Percentiles rank a stretch among this genome's conserved stretches.
Conservation (phyloP, 192 early-diverging fungal species). For the Backusella australiensis region DNA sequence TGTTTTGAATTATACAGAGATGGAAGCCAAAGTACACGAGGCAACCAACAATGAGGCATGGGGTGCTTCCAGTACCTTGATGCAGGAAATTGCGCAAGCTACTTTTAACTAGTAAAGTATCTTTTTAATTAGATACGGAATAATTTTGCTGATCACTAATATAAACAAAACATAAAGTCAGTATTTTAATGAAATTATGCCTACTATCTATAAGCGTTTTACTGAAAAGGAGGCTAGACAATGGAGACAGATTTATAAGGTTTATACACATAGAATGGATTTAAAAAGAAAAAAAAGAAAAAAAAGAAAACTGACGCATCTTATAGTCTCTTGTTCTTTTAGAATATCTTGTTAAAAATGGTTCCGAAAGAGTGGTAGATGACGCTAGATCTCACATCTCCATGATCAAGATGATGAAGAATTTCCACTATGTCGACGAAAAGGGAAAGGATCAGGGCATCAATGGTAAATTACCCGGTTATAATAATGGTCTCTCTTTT, state of each 20-base stretch:
- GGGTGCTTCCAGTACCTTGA: slow-evolving; percentile 90
- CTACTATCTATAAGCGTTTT: slow-evolving; percentile 84
- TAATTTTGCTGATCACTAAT: neutral
- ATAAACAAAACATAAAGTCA: slow-evolving; percentile 48
- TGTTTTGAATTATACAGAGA: slow-evolving; percentile 92
- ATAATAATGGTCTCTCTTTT: neutral
- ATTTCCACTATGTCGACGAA: slow-evolving; percentile 88
- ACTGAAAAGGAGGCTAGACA: slow-evolving; percentile 78
- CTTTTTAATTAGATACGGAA: neutral
- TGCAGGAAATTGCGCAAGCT: slow-evolving; percentile 90
- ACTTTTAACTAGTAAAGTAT: slow-evolving; percentile 73
- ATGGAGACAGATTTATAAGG: slow-evolving; percentile 98
- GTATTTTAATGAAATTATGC: slow-evolving; percentile 95
- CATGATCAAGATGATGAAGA: slow-evolving; percentile 84
- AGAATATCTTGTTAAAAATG: slow-evolving; percentile 95
- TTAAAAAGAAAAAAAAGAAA: neutral
- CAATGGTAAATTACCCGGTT: slow-evolving; percentile 62
- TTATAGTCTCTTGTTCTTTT: slow-evolving; percentile 80
- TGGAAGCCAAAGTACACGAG: slow-evolving; percentile 88
- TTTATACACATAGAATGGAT: slow-evolving; percentile 14
- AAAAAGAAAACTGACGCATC: neutral
- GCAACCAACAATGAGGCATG: slow-evolving; percentile 93
- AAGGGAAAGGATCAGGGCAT: slow-evolving; percentile 97
- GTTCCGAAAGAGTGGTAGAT: slow-evolving; percentile 90
- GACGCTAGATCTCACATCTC: slow-evolving; percentile 81